These are phyloP conservation scores for Orbilia oligospora DNA, from an alignment of 2,329 filamentous ascomycete genomes.

Conservation along the genomic window DNA sequence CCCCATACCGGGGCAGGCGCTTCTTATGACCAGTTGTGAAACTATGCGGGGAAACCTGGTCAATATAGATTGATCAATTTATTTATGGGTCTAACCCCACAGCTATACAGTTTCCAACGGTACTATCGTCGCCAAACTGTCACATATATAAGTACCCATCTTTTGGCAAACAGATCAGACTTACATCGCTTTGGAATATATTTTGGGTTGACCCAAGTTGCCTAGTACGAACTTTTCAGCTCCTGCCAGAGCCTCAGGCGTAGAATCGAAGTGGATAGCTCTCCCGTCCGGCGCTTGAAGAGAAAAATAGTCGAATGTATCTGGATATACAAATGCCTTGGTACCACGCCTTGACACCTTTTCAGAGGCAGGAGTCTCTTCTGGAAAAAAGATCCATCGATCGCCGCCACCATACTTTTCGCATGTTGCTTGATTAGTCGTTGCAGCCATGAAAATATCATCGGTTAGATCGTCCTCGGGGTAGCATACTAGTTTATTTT, in stretches of 20 bases:
- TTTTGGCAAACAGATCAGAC: not conserved
- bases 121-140: too few relatives aligned
- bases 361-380: not conserved
- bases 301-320: not conserved
- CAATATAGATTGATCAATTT: too few relatives aligned
- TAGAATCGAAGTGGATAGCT: conserved; percentile 1
- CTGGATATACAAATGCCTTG: not conserved
- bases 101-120: too few relatives aligned
- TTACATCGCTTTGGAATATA: conserved; percentile 3
- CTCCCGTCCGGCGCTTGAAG: not conserved
- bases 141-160: too few relatives aligned
- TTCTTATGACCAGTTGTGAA: conserved; percentile 4
- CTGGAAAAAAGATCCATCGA: not conserved
- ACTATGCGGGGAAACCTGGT: not conserved
- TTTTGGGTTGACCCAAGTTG: not conserved
- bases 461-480: not conserved
- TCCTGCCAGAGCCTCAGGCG: not conserved
- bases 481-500: conserved; percentile 2
- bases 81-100: too few relatives aligned
- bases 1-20: not conserved
- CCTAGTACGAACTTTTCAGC: not conserved
- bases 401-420: conserved; percentile 1
- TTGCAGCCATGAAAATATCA: not conserved
- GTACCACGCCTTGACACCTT: not conserved
- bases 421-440: not conserved